phyloP scores from a whole-genome alignment of 2,329 filamentous ascomycete species.

The Arthrobotrys pseudoclavata region DNA sequence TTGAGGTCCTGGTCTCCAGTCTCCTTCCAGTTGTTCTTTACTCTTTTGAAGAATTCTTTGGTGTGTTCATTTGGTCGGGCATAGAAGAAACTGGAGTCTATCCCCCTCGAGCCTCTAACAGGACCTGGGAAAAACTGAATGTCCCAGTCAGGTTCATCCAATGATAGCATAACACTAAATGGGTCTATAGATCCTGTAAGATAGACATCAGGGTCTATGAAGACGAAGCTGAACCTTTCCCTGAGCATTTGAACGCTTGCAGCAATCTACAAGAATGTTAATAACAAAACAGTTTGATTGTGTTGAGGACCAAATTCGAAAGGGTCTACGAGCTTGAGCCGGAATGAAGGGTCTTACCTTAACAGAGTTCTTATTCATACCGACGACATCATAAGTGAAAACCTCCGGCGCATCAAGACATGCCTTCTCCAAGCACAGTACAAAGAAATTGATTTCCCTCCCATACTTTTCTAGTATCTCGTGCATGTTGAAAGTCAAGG shows the following conservation, averaged over 20 bases:
- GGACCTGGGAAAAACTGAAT: constrained; percentile 53
- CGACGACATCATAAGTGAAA: constrained; percentile 50
- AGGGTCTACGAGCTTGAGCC: not conserved
- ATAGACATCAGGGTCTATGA: constrained; percentile 58
- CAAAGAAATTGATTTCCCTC: constrained; percentile 44
- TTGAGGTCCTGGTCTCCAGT: constrained; percentile 46
- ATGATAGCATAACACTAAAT: constrained; percentile 20
- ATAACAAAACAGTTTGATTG: constrained; percentile 13
- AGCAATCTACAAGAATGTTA: constrained; percentile 36
- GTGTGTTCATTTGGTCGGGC: constrained; percentile 45
- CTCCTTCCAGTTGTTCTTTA: constrained; percentile 39
- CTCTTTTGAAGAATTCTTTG: constrained; percentile 49
- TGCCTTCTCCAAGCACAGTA: constrained; percentile 51
- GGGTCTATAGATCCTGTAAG: constrained; percentile 45
- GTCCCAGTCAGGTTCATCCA: constrained; percentile 41
- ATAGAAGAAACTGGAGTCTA: constrained; percentile 51
- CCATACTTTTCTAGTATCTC: constrained; percentile 40
- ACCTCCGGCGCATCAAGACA: constrained; percentile 54
- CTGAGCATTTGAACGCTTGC: constrained; percentile 52
- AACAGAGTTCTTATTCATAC: constrained; percentile 52
- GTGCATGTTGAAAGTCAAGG: constrained; percentile 57
- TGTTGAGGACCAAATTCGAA: constrained; percentile 26
- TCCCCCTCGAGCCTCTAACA: constrained; percentile 26
- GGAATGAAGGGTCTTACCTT: constrained; percentile 36
- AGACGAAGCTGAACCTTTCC: constrained; percentile 50